These are phyloP conservation scores for Apodospora peruviana DNA, from an alignment of 495 filamentous ascomycete species.

Conservation along the genomic window DNA sequence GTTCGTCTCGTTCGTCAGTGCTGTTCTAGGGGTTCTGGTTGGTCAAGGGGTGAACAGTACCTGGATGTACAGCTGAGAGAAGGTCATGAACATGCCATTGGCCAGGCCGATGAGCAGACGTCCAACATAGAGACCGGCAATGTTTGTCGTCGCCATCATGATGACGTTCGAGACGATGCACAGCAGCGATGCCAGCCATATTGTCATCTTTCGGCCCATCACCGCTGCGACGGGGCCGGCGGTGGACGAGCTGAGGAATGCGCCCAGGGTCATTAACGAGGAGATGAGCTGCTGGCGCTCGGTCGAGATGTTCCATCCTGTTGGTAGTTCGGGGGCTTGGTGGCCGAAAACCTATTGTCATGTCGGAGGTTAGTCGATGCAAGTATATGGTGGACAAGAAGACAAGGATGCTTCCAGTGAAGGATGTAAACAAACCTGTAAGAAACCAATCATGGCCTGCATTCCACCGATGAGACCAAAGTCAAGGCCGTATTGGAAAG, in stretches of 20 bases:
- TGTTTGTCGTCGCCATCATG: conserved; percentile 46
- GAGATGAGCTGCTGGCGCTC: conserved; percentile 48
- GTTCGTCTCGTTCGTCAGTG: neutral
- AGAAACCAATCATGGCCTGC: conserved; percentile 55
- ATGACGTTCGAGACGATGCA: conserved; percentile 43
- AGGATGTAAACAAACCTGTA: no score
- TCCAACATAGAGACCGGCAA: conserved; percentile 48
- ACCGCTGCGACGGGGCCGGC: conserved; percentile 43
- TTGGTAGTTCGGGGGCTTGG: conserved; percentile 28
- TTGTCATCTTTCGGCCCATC: conserved; percentile 37
- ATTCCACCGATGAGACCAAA: conserved; percentile 54
- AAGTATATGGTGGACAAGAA: no score
- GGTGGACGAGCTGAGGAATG: conserved; percentile 46
- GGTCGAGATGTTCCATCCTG: conserved; percentile 47
- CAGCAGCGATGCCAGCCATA: conserved; percentile 42
- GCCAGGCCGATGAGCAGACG: conserved; percentile 48
- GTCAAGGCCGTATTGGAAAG: conserved; percentile 58
- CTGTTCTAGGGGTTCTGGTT: neutral
- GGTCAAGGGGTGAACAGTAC: no score
- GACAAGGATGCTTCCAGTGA: no score
- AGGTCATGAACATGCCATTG: conserved; percentile 51
- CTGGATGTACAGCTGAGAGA: conserved; percentile 46
- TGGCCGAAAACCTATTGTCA: conserved; percentile 29
- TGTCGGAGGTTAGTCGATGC: no score
- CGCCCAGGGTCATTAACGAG: conserved; percentile 51